Base-by-base conservation (phyloP, 441 rosid genomes). In the Aleurites moluccanus region DNA sequence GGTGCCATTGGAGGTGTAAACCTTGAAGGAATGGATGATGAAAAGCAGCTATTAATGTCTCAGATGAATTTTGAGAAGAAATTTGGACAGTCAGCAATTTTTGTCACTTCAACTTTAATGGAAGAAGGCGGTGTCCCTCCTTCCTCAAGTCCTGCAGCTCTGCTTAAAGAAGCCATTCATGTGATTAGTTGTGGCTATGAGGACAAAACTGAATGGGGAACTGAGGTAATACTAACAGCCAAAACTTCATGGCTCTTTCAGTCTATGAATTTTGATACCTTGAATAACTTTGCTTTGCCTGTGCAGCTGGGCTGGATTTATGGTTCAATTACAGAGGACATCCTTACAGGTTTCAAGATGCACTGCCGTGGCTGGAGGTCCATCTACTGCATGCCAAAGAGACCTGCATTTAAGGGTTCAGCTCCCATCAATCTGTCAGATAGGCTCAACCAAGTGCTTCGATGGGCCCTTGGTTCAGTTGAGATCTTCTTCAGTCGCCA, bases 171-270 rank as follows among this genome's bases (percentile, higher is more conserved):
- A 78, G 97, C 97, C 21, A 91, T 94, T 79, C 98, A 94, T 84
- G 97, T 91, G 45, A 94, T 94, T 60, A 92, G 98, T 78, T 83
- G 88, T 50, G 93, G 97, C 7, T 94, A 92, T 10, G 97, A 94
- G 84, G 98, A 94, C 77, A 92, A 94, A 74, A 92, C 97, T 3
- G 97, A 94, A 72, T 92, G 99, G 99, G 99, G 97, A 72, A 92
- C 92, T 88, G 98, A 94, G 94, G 98, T 87, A 38, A 38, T 38
- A 9, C 6, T 38, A 9, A 73, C 53, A 73, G 25, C n/a, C n/a
- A n/a, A n/a, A n/a, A n/a, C n/a, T n/a, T n/a, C n/a, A n/a, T n/a
- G n/a, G n/a, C n/a, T n/a, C n/a, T n/a, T n/a, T n/a, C n/a, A n/a
- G n/a, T n/a, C n/a, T n/a, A n/a, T n/a, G n/a, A n/a, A n/a, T n/a